These are phyloP conservation scores for Pisolithus orientalis DNA, from an alignment of 768 basidiomycete species.

Conservation along the genomic window DNA sequence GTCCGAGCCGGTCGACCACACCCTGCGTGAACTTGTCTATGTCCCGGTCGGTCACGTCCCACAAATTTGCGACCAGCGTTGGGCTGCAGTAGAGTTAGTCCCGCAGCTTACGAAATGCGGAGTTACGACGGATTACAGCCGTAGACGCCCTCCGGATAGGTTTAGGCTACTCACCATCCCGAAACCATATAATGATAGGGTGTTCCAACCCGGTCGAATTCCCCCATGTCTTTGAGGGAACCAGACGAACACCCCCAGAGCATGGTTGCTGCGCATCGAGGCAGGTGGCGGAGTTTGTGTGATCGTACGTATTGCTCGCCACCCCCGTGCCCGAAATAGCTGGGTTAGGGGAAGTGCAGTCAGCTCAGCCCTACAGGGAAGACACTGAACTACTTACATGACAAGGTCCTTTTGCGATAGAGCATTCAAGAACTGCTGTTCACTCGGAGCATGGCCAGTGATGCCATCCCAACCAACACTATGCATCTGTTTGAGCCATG, in stretches of 20 bases:
- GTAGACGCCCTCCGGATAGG: no score
- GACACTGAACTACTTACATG: conserved; percentile 56
- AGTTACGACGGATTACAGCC: not conserved
- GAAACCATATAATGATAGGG: conserved; percentile 96
- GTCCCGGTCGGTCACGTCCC: conserved; percentile 98
- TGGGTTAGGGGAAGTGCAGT: conserved; percentile 23
- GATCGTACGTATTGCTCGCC: conserved; percentile 92
- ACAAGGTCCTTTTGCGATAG: conserved; percentile 74
- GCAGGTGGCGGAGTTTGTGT: conserved; percentile 74
- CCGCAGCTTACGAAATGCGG: not conserved
- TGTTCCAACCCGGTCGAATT: conserved; percentile 88
- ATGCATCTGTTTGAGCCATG: conserved; percentile 73
- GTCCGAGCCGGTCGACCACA: conserved; percentile 67
- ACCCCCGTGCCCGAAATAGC: conserved; percentile 97
- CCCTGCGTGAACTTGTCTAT: conserved; percentile 88
- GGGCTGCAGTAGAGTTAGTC: conserved; percentile 46
- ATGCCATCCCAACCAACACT: conserved; percentile 80
- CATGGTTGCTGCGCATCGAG: conserved; percentile 89
- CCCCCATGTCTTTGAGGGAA: conserved; percentile 80
- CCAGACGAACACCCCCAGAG: conserved; percentile 99
- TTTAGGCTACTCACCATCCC: conserved; percentile 71
- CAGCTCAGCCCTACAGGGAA: not conserved
- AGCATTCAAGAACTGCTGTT: conserved; percentile 75
- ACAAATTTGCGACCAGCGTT: conserved; percentile 87
- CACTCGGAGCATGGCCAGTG: conserved; percentile 67